Conservation (phyloP, 306 rosid species). For the Senna tora region DNA sequence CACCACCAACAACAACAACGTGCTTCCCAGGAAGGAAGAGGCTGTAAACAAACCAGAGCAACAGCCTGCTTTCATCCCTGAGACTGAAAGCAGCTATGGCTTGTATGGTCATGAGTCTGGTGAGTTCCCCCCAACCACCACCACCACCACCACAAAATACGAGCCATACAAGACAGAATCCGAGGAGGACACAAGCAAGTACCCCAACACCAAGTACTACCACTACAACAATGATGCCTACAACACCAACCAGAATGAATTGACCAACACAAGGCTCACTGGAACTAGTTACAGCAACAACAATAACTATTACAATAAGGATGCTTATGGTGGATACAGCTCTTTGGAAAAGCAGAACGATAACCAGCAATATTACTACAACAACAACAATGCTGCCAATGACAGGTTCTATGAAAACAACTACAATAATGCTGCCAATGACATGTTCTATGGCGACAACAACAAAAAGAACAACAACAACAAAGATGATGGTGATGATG, state of each 20-base stretch:
- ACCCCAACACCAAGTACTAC: constrained; percentile 43
- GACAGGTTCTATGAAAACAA: constrained; percentile 23
- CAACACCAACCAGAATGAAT: constrained; percentile 33
- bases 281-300: constrained; percentile 10
- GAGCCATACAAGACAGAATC: constrained; percentile 46
- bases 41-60: constrained; percentile 50
- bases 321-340: constrained; percentile 41
- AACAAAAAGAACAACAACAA: constrained; percentile 25
- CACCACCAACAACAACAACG: constrained; percentile 36
- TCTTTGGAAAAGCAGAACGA: constrained; percentile 41
- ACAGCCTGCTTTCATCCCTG: constrained; percentile 67
- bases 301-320: constrained; percentile 40
- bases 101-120: constrained; percentile 83
- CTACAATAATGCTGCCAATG: constrained; percentile 22
- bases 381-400: constrained; percentile 35
- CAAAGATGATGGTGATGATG: too few species aligned
- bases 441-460: constrained; percentile 30
- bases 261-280: constrained; percentile 37
- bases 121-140: constrained; percentile 53
- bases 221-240: constrained; percentile 44
- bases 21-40: constrained; percentile 44
- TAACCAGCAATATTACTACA: constrained; percentile 34
- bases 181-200: constrained; percentile 39
- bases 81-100: constrained; percentile 75
- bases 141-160: constrained; percentile 32